Evolutionary conservation across 1,139 yeast genomes (phyloP).

Genomic region (Saccharomyces hybrid): DNA sequence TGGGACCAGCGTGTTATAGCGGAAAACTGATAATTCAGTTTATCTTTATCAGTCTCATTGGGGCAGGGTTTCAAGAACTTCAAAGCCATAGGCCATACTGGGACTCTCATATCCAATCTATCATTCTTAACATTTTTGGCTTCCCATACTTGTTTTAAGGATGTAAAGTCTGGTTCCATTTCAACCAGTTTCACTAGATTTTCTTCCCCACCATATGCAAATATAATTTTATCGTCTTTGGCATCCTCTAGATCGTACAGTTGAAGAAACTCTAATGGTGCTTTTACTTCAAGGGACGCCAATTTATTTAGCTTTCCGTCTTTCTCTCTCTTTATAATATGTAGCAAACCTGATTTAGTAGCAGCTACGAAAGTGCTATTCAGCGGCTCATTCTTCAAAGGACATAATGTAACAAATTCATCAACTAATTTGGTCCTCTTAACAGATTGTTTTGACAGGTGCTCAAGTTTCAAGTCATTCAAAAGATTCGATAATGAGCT

Average conservation of each 20-base stretch:
- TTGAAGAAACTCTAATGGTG: constrained; percentile 41
- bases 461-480: constrained; percentile 19
- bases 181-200: constrained; percentile 51
- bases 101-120: constrained; percentile 56
- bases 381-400: constrained; percentile 11
- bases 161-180: constrained; percentile 29
- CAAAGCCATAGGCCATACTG: constrained; percentile 45
- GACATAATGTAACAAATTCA: constrained; percentile 22
- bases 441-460: constrained; percentile 19
- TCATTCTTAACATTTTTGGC: constrained; percentile 65
- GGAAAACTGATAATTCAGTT: constrained; percentile 37
- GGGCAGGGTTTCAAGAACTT: constrained; percentile 36
- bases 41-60: constrained; percentile 25
- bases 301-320: constrained; percentile 12
- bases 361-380: constrained; percentile 30
- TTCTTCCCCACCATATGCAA: constrained; percentile 73
- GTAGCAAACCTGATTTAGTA: constrained; percentile 46
- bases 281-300: constrained; percentile 29
- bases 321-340: constrained; percentile 34
- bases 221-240: constrained; percentile 34
- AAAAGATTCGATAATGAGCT: constrained; percentile 17
- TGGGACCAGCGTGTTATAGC: constrained; percentile 46
- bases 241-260: constrained; percentile 39
- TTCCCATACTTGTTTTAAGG: constrained; percentile 38
- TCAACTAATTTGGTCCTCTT: constrained; percentile 26